Conservation (phyloP, 768 basidiomycete genomes). For the Lentinula guzmanii region DNA sequence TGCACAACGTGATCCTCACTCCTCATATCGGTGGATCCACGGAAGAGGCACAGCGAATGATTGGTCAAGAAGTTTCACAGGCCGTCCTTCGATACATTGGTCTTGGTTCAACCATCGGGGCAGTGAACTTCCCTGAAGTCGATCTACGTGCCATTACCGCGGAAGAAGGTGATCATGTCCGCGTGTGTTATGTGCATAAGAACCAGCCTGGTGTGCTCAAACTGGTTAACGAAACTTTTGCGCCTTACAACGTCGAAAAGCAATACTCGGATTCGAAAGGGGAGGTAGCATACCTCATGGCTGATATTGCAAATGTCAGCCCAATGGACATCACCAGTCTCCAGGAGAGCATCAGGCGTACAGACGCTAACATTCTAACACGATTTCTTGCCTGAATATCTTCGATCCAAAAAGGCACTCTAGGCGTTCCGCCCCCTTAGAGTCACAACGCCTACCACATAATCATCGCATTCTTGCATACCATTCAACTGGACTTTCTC, state of each 20-base stretch:
- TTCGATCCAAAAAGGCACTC: background rate
- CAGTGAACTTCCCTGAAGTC: constrained; percentile 99
- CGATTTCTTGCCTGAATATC: constrained; percentile 60
- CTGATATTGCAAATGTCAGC: constrained; percentile 91
- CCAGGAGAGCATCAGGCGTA: constrained; percentile 70
- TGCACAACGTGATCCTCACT: constrained; percentile 93
- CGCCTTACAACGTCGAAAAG: constrained; percentile 97
- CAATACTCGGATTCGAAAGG: constrained; percentile 98
- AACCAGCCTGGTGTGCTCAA: constrained; percentile 95
- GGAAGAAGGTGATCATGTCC: constrained; percentile 74
- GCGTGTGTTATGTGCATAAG: constrained; percentile 92
- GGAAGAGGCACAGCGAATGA: constrained; percentile 96
- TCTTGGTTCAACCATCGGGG: constrained; percentile 84
- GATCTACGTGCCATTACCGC: constrained; percentile 88
- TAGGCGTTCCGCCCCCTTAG: background rate
- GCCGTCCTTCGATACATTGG: constrained; percentile 86
- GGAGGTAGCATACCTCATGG: constrained; percentile 92
- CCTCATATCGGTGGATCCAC: constrained; percentile 99
- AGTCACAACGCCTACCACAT: background rate
- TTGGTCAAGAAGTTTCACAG: constrained; percentile 89
- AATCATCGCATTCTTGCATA: background rate
- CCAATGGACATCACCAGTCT: constrained; percentile 72
- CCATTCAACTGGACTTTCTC: constrained; percentile 49
- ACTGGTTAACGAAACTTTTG: constrained; percentile 90
- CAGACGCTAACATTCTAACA: constrained; percentile 85